Conservation (phyloP, 2,329 filamentous ascomycete genomes). For the Nigrospora osmanthi region DNA sequence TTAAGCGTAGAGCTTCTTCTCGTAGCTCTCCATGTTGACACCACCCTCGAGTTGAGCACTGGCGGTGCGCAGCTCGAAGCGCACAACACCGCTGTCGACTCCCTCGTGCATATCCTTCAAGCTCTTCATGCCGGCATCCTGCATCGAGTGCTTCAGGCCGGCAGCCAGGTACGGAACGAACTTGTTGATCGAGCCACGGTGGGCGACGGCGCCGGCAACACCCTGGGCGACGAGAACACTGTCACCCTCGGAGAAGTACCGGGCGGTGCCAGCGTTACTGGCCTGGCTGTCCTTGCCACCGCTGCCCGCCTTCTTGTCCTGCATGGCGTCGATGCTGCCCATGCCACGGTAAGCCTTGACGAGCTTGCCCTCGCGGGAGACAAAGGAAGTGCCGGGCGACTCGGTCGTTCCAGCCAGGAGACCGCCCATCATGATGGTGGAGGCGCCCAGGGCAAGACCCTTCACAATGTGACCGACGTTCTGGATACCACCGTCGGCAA, state of each 20-base stretch:
- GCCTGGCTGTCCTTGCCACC: conserved; percentile 66
- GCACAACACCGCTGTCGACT: conserved; percentile 66
- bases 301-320: conserved; percentile 89
- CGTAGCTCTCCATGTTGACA: conserved; percentile 97
- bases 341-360: conserved; percentile 99
- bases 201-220: conserved; percentile 79
- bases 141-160: conserved; percentile 93
- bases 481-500: conserved; percentile 95
- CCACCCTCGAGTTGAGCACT: conserved; percentile 95
- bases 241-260: conserved; percentile 97
- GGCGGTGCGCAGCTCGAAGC: conserved; percentile 90
- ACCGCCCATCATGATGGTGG: conserved; percentile 98
- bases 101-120: conserved; percentile 67
- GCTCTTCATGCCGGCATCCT: conserved; percentile 86
- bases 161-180: conserved; percentile 94
- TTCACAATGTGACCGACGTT: conserved; percentile 99
- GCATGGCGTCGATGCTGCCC: conserved; percentile 98
- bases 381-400: conserved; percentile 93
- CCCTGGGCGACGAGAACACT: conserved; percentile 92
- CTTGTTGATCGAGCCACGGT: conserved; percentile 81
- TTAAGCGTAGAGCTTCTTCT: conserved; percentile 98
- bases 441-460: conserved; percentile 87
- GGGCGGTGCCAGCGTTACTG: conserved; percentile 90
- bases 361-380: conserved; percentile 92
- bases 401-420: conserved; percentile 95